Evolutionary conservation across 2,329 filamentous ascomycete species (phyloP), one percentile per base, ranked within the genome.

Genomic region (Aureobasidium sp.): DNA sequence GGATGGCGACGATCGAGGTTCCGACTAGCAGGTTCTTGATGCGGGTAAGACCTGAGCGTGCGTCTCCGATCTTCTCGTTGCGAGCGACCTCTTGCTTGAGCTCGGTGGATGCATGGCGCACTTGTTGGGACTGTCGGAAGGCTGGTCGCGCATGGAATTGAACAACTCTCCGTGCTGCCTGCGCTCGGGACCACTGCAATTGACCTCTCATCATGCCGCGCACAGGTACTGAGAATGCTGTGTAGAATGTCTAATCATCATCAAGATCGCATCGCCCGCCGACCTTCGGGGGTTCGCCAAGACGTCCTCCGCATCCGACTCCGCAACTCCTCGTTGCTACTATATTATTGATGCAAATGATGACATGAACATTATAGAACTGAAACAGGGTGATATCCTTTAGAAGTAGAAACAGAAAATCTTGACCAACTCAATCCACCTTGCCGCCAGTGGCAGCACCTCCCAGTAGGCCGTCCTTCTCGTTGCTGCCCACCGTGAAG

Each of bases 401-500:
- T 37, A 9, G 39, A 39, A 42, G 27, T 29, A 50, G n/a, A 50
- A 59, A 50, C 16, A 50, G 29, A 50, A n/a, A 41, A 30, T 41
- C 53, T 57, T 45, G 3, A 34, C 30, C 32, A 47, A 47, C 53
- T 44, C 62, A 67, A 57, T 71, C 69, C 62, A 68, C 68, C 65
- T 71, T 71, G 30, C 66, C 45, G 61, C 41, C 62, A 47, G 32
- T 64, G 61, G 53, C 47, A n/a, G 21, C 51, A 14, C 66, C 68
- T 3, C 79, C 80, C 53, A 90, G 72, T 25, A 90, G 71, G 1
- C 86, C 86, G 66, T 89, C 85, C 77, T 89, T 89, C 64, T 85
- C 83, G 50, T 85, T 83, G 49, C 87, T 11, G 16, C 45, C 84
- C 2, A 88, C 74, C 57, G 81, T 80, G 73, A 89, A 88, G 70